Evolutionary conservation across 305 asterid species (phyloP), one percentile per base, ranked within the genome.

Genomic region (Andrographis paniculata): DNA sequence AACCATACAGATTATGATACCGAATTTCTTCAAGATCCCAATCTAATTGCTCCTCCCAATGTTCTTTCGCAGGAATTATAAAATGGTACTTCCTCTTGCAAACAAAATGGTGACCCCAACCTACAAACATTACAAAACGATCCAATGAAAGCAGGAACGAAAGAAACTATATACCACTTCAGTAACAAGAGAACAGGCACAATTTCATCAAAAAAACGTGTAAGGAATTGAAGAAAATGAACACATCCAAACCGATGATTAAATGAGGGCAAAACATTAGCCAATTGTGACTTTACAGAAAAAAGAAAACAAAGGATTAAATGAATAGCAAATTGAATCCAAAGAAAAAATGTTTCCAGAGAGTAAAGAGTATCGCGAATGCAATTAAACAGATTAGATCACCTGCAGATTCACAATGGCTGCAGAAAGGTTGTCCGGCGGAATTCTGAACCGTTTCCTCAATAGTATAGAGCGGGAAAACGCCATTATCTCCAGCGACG

Each of bases 41-140:
- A 51, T 64, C 60, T 58, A 82, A 41, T 17, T 65, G 73, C 46
- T 60, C 56, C 30, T 75, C 61, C 79, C 82, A 71, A 22, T 64
- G 49, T 53, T 62, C 76, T 17, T 61, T 62, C 4, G 63, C 74
- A 12, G 94, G 85, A 68, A 85, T 73, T 40, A 85, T 37, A n/a
- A 85, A 57, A 62, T 79, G 94, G 55, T 85, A 82, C 68, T 76
- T 76, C 42, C 83, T 64, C 60, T 68, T 74, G 52, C 81, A 68
- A 40, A 85, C 94, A 69, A 65, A 85, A 74, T 85, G 87, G 68
- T 85, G 94, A 23, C 91, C 85, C 91, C 95, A 85, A 23, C 93
- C 95, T 85, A 61, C 13, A 2, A 9, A 41, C 24, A 22, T 17
- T 14, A 49, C 20, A 17, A 2, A 14, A 9, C 13, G 36, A 43